Conservation (phyloP, 805 yeast genomes). For the Jamesozyma rosinii region DNA sequence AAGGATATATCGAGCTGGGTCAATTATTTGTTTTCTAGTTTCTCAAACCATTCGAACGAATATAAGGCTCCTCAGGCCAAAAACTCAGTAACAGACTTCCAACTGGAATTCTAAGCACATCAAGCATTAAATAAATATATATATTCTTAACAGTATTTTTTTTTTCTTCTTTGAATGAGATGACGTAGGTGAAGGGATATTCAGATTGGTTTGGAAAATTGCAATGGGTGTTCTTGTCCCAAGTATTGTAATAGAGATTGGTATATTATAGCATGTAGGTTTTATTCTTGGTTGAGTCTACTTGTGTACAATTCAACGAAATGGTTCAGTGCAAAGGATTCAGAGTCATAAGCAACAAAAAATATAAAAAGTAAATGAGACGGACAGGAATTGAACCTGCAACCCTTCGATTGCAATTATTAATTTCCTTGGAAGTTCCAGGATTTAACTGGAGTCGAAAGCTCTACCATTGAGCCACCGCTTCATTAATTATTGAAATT, state of each 20-base stretch:
- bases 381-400: conserved; percentile 73
- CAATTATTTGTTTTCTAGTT: conserved; percentile 10
- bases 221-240: no score
- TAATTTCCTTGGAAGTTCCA: conserved; percentile 12
- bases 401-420: conserved; percentile 49
- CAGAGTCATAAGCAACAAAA: no score
- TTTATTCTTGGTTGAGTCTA: no score
- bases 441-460: conserved; percentile 48
- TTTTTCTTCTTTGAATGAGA: no score
- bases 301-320: no score
- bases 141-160: neutral
- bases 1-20: conserved; percentile 15
- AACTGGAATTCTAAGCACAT: neutral
- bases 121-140: neutral
- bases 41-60: neutral
- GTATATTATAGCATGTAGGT: neutral
- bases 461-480: conserved; percentile 68
- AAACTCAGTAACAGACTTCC: neutral
- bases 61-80: conserved; percentile 1
- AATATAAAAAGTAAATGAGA: conserved; percentile 38
- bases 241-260: neutral
- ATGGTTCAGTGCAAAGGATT: no score
- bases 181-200: neutral
- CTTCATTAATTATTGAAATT: no score
- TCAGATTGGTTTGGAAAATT: neutral